These are phyloP conservation scores for Coemansia reversa DNA, from an alignment of 192 early-diverging fungal species.

Conservation along the genomic window DNA sequence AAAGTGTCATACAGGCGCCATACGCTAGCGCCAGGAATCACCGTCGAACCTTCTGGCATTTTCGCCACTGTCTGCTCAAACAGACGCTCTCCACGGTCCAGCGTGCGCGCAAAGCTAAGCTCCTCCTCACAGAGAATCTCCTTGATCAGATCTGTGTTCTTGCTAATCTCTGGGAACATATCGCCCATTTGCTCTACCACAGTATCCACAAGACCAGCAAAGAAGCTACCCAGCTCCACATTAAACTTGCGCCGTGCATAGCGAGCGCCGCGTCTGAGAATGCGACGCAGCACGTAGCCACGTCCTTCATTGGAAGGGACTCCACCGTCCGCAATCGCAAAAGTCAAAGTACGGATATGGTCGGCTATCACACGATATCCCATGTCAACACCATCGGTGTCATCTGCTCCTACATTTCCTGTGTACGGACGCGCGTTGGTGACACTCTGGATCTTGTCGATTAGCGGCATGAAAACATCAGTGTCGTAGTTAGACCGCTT, in stretches of 20 bases:
- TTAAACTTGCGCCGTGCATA: slow-evolving; percentile 93
- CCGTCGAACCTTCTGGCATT: slow-evolving; percentile 50
- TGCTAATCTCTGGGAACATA: slow-evolving; percentile 86
- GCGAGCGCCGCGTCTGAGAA: slow-evolving; percentile 89
- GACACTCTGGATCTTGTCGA: slow-evolving; percentile 77
- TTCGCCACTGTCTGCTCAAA: slow-evolving; percentile 75
- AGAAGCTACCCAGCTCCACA: slow-evolving; percentile 88
- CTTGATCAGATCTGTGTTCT: slow-evolving; percentile 80
- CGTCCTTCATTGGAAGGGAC: slow-evolving; percentile 97
- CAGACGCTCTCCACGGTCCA: slow-evolving; percentile 95
- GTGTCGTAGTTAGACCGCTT: slow-evolving; percentile 98
- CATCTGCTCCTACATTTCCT: slow-evolving; percentile 85
- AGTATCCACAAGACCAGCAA: slow-evolving; percentile 89
- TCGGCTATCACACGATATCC: slow-evolving; percentile 98
- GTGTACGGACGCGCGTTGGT: slow-evolving; percentile 83
- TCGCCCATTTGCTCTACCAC: slow-evolving; percentile 89
- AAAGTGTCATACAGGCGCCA: slow-evolving; percentile 99
- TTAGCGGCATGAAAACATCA: slow-evolving; percentile 84
- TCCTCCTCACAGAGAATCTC: slow-evolving; percentile 97
- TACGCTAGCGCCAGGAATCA: slow-evolving; percentile 83
- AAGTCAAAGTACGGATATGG: slow-evolving; percentile 93
- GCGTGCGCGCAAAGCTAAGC: slow-evolving; percentile 88
- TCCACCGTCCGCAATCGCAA: slow-evolving; percentile 95
- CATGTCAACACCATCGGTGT: slow-evolving; percentile 93
- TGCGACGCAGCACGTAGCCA: slow-evolving; percentile 96